These are phyloP conservation scores for Talaromyces sp. DNA, from an alignment of 2,329 filamentous ascomycete genomes.

Conservation along the genomic window DNA sequence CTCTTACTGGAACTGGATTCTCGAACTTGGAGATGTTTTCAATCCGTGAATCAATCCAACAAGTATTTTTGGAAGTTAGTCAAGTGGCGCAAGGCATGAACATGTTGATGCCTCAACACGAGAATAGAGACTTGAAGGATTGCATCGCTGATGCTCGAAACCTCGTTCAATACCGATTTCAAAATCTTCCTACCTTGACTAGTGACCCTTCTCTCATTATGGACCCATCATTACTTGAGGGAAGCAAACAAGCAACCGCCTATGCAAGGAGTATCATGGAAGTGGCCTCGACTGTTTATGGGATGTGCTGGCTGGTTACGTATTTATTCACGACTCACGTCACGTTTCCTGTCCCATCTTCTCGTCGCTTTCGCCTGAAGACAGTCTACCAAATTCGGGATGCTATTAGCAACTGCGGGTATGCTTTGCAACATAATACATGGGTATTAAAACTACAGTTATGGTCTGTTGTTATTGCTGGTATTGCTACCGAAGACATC, in stretches of 20 bases:
- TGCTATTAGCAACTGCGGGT: background rate
- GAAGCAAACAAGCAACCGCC: background rate
- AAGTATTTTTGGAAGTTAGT: conserved; percentile 12
- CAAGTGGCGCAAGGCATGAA: conserved; percentile 16
- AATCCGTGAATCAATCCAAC: conserved; percentile 10
- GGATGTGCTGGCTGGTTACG: conserved; percentile 16
- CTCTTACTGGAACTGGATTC: conserved; percentile 12
- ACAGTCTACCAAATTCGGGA: conserved; percentile 6
- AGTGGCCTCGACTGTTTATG: conserved; percentile 12
- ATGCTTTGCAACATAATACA: background rate
- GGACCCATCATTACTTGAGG: background rate
- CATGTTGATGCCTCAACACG: background rate
- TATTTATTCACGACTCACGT: conserved; percentile 17
- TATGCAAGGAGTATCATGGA: conserved; percentile 3
- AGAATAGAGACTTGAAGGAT: conserved; percentile 5
- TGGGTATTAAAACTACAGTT: conserved; percentile 14
- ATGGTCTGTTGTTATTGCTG: conserved; percentile 17
- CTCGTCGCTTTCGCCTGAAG: conserved; percentile 11
- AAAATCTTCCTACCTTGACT: conserved; percentile 9
- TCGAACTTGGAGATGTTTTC: conserved; percentile 5
- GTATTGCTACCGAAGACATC: conserved; percentile 18
- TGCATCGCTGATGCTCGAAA: conserved; percentile 16
- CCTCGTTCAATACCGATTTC: conserved; percentile 17
- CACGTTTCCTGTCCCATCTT: conserved; percentile 16
- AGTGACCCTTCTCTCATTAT: conserved; percentile 8